phyloP scores from a whole-genome alignment of 805 yeast genomes.

The Torulaspora indica region DNA sequence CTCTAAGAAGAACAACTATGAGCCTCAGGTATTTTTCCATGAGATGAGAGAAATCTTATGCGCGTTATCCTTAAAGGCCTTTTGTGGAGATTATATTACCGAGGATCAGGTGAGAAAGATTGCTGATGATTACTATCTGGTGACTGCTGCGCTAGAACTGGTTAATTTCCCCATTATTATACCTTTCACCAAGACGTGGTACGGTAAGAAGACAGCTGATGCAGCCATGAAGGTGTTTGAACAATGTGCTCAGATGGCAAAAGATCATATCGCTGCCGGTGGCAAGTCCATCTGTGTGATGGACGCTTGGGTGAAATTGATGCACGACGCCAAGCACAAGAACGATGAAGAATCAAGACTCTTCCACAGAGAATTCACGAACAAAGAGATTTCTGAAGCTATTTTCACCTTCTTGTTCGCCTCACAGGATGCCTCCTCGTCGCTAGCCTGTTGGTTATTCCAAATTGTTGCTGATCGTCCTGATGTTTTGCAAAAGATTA shows the following conservation, averaged over 20 bases:
- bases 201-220: conserved; percentile 90
- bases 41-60: conserved; percentile 95
- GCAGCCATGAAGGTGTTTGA: conserved; percentile 90
- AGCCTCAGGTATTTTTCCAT: conserved; percentile 75
- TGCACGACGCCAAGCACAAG: conserved; percentile 60
- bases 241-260: conserved; percentile 82
- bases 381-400: conserved; percentile 92
- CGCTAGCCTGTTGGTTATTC: conserved; percentile 97
- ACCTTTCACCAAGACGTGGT: conserved; percentile 97
- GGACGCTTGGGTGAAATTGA: conserved; percentile 90
- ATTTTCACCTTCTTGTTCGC: conserved; percentile 96
- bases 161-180: conserved; percentile 96
- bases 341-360: conserved; percentile 52
- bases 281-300: conserved; percentile 81
- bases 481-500: conserved; percentile 75
- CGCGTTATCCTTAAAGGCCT: conserved; percentile 86
- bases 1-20: conserved; percentile 48
- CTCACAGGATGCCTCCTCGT: conserved; percentile 95
- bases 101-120: conserved; percentile 83
- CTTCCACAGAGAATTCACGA: conserved; percentile 73
- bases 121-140: conserved; percentile 86
- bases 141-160: conserved; percentile 93
- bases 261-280: conserved; percentile 68
- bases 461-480: conserved; percentile 95
- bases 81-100: conserved; percentile 92